phyloP scores from a whole-genome alignment of 495 filamentous ascomycete genomes.

The Penicillium subrubescens region DNA sequence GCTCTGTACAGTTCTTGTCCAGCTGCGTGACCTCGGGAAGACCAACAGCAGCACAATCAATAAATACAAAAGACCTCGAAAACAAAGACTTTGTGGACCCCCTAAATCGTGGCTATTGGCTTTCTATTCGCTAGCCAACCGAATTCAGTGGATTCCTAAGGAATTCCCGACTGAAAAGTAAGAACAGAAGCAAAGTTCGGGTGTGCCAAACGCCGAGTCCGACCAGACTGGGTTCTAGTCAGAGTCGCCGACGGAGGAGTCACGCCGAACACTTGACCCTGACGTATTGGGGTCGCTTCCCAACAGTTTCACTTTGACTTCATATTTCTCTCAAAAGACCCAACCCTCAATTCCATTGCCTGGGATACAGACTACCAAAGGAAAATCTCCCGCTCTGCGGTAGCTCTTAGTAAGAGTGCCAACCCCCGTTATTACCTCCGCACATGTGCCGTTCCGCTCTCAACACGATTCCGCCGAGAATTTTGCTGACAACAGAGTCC shows the following conservation, averaged over 20 bases:
- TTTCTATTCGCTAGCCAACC: neutral
- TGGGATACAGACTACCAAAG: neutral
- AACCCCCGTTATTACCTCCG: neutral
- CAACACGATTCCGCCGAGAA: conserved; percentile 3
- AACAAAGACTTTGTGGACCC: neutral
- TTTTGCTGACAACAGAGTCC: conserved; percentile 11
- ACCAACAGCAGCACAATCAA: neutral
- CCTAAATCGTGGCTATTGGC: neutral
- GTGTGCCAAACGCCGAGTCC: neutral
- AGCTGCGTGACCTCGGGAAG: neutral
- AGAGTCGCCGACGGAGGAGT: neutral
- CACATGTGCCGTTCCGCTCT: neutral
- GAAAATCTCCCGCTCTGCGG: neutral
- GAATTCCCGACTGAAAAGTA: neutral
- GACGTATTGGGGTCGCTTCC: neutral
- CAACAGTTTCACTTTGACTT: conserved; percentile 3
- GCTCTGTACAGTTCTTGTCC: neutral
- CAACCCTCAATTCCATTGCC: neutral
- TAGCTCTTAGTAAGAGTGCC: conserved; percentile 1
- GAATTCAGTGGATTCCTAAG: neutral
- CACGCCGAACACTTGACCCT: neutral
- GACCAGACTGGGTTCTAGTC: neutral
- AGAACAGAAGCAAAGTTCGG: neutral
- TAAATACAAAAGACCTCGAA: neutral
- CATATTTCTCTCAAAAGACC: neutral